Conservation (phyloP, 139 green algal genomes). For the Chara braunii region DNA sequence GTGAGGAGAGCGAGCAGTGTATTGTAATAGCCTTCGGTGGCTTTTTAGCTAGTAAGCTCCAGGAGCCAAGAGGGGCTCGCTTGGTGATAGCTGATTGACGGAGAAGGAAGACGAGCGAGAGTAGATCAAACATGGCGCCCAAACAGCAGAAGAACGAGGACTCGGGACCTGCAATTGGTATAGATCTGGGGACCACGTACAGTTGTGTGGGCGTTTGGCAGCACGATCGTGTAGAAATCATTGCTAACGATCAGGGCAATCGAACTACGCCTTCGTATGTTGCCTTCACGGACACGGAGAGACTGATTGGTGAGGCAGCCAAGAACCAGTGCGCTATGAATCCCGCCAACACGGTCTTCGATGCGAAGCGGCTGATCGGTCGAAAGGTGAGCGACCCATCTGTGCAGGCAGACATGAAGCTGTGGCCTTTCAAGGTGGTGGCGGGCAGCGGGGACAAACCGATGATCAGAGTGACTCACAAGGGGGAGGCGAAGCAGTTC, state of each 20-base stretch:
- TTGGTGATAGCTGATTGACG: no score
- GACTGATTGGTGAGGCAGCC: constrained; percentile 48
- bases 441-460: constrained; percentile 74
- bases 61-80: no score
- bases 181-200: no score
- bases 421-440: constrained; percentile 71
- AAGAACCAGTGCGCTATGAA: constrained; percentile 94
- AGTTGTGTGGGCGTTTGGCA: constrained; percentile 92
- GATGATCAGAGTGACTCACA: constrained; percentile 86
- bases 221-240: constrained; percentile 60
- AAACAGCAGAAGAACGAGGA: no score
- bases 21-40: no score
- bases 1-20: no score
- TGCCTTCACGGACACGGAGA: constrained; percentile 89
- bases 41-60: no score
- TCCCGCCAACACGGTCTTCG: constrained; percentile 61
- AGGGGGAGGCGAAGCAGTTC: constrained; percentile 78
- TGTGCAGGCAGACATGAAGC: constrained; percentile 84
- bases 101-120: no score
- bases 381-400: constrained; percentile 68
- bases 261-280: constrained; percentile 90
- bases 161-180: no score
- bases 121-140: no score
- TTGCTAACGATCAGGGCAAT: constrained; percentile 74
- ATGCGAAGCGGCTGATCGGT: constrained; percentile 94